A percentile compares a stretch with the other conserved stretches of the same genome.
Evolutionary conservation across 78 protist species (phyloP).

Genomic region (Dictyostelium capitatum): DNA sequence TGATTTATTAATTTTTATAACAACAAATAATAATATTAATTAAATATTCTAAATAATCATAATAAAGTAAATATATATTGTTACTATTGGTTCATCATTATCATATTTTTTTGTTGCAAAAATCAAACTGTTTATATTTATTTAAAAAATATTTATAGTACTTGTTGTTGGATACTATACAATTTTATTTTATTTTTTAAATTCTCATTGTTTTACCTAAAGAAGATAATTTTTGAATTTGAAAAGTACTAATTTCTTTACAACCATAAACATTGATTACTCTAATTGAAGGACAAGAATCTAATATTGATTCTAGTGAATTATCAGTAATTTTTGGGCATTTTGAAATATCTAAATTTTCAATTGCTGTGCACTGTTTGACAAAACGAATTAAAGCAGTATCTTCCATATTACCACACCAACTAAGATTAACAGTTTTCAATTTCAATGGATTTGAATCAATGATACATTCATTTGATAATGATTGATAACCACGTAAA

Average conservation of each 20-base stretch:
- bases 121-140: too few species aligned
- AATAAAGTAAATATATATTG: too few species aligned
- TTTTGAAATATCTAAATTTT: constrained; percentile 60
- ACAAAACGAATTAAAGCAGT: constrained; percentile 13
- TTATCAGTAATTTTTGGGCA: constrained; percentile 58
- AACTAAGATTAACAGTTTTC: constrained; percentile 37
- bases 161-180: too few species aligned
- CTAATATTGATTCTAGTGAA: constrained; percentile 35
- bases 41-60: too few species aligned
- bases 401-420: constrained; percentile 73
- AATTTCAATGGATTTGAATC: constrained; percentile 24
- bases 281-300: constrained; percentile 41
- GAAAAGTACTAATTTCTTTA: constrained; percentile 56
- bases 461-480: constrained; percentile 23
- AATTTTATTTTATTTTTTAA: too few species aligned
- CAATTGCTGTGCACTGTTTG: constrained; percentile 35
- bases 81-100: too few species aligned
- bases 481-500: constrained; percentile 52
- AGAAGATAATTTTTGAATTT: constrained; percentile 54
- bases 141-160: too few species aligned
- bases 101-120: too few species aligned
- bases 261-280: constrained; percentile 61
- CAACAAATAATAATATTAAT: too few species aligned
- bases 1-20: too few species aligned
- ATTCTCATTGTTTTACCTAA: constrained; percentile 46